Evolutionary conservation across 129 eudicot genomes (phyloP), one percentile per base, ranked within the genome.

Genomic region (Oenanthe sinensis): DNA sequence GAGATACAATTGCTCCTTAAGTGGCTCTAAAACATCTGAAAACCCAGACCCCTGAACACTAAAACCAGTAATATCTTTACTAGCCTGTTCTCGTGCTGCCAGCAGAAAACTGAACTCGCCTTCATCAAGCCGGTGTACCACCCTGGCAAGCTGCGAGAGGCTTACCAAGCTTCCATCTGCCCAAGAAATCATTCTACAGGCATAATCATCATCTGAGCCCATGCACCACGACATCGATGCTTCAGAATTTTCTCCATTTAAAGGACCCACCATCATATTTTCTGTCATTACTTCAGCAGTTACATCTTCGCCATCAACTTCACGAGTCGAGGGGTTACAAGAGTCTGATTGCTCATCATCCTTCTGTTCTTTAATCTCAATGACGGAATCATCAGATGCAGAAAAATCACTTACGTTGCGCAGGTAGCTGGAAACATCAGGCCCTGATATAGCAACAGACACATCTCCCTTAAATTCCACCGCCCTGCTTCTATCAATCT

Each of bases 1-100:
- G 74, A 88, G 43, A 80, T 90, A 95, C 60, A 91, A 70, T 48
- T 91, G 93, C 58, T 94, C 91, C 52, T 79, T 85, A 39, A 94
- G 83, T 80, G 78, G 83, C 86, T 90, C 92, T 26, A 77, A 75
- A 55, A 79, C 78, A 72, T 85, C 87, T 71, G 78, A 47, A 79
- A 78, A 79, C 44, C 70, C 77, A 80, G 58, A 63, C 40, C 14
- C 75, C 36, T 52, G 72, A 22, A n/a, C 71, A 76, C 79, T 72
- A 69, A 72, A 50, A 81, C 70, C 40, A 60, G 70, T 73, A 72
- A 58, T 74, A 81, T 72, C 28, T 74, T 58, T 75, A 75, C 50
- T 63, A 47, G 78, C 78, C 4, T 79, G 79, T 62, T 84, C 81
- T 85, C 90, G 86, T 79, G 85, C 88, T 39, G 65, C 76, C 60